Conservation (phyloP, 2,329 filamentous ascomycete genomes). For the Phialemoniopsis sp. region DNA sequence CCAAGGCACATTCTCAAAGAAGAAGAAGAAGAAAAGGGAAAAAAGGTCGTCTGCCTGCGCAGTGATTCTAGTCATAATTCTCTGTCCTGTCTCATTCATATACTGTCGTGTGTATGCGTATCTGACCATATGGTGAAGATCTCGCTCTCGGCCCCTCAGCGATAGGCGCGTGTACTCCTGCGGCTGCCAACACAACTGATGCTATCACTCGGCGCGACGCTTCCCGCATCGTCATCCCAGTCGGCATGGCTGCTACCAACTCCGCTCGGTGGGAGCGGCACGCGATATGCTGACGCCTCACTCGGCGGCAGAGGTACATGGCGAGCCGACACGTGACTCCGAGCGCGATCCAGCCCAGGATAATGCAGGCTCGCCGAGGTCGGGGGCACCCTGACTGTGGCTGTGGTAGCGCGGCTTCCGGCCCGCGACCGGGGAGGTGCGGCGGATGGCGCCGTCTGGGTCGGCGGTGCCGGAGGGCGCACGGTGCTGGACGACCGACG, state of each 20-base stretch:
- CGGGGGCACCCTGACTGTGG: conserved; percentile 12
- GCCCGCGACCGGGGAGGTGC: conserved; percentile 19
- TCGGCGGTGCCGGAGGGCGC: conserved; percentile 13
- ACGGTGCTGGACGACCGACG: conserved; percentile 29
- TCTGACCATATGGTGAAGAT: too few relatives aligned
- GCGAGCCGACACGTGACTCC: conserved; percentile 19
- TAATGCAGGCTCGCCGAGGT: conserved; percentile 1
- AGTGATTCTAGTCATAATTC: too few relatives aligned
- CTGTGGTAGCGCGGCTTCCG: conserved; percentile 17
- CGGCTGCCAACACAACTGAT: conserved; percentile 54
- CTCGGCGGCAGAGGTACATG: conserved; percentile 15
- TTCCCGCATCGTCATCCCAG: conserved; percentile 39
- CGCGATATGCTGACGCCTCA: conserved; percentile 21
- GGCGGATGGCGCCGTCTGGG: conserved; percentile 23
- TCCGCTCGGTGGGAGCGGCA: conserved; percentile 35
- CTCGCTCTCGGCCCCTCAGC: too few relatives aligned
- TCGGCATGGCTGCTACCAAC: conserved; percentile 31
- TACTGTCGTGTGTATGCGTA: too few relatives aligned
- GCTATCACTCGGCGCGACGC: conserved; percentile 56
- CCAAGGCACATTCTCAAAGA: too few relatives aligned
- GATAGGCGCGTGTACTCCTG: conserved; percentile 20
- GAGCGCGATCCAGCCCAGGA: conserved; percentile 4
- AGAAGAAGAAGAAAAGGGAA: too few relatives aligned
- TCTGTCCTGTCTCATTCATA: too few relatives aligned
- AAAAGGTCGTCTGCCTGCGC: too few relatives aligned